These are phyloP conservation scores for Euptelea pleiosperma DNA, from an alignment of 164 flowering plant species.

Conservation along the genomic window DNA sequence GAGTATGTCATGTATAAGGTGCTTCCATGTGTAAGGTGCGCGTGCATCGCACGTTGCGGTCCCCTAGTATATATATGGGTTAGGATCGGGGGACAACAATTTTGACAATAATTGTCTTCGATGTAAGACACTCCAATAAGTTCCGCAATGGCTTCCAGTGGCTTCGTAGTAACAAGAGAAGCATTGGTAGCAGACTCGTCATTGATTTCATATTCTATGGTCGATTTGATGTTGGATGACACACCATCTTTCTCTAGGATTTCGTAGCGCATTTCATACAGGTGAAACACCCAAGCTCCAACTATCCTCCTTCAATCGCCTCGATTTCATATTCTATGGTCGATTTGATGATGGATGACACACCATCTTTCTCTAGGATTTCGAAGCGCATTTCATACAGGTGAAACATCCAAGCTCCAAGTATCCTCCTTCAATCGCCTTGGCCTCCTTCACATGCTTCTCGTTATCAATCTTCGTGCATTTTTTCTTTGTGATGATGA, in stretches of 20 bases:
- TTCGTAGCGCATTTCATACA: slow-evolving; percentile 23
- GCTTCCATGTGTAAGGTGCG: too few relatives aligned
- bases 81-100: too few relatives aligned
- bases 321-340: slow-evolving; percentile 33
- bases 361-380: slow-evolving; percentile 23
- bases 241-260: slow-evolving; percentile 27
- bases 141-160: slow-evolving; percentile 21
- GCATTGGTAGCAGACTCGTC: slow-evolving; percentile 27
- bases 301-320: slow-evolving; percentile 33
- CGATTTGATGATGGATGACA: slow-evolving; percentile 23
- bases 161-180: slow-evolving; percentile 16
- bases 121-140: slow-evolving; percentile 8
- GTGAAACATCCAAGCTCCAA: slow-evolving; percentile 28
- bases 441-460: slow-evolving; percentile 28
- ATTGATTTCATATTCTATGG: slow-evolving; percentile 27
- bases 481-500: too few relatives aligned
- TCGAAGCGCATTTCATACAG: slow-evolving; percentile 24
- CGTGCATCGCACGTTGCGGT: too few relatives aligned
- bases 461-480: slow-evolving; percentile 36
- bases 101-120: too few relatives aligned
- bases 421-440: slow-evolving; percentile 34
- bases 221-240: slow-evolving; percentile 23
- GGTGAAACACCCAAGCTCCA: slow-evolving; percentile 27
- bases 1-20: too few relatives aligned
- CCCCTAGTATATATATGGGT: too few relatives aligned